phyloP scores from a whole-genome alignment of 2,329 filamentous ascomycete species.

The Colletotrichum sp. region DNA sequence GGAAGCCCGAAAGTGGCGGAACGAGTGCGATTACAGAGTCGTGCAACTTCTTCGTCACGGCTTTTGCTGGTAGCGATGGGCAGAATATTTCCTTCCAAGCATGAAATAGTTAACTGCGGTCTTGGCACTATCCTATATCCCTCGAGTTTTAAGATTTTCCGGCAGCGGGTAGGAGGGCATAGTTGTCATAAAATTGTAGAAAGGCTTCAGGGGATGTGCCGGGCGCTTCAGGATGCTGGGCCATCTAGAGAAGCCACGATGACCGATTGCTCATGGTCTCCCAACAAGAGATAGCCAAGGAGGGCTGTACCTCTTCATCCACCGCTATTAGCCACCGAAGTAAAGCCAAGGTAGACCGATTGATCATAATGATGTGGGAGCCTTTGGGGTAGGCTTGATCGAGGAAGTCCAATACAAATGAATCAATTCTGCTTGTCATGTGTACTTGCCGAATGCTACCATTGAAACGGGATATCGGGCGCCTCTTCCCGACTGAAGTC shows the following conservation, averaged over 20 bases:
- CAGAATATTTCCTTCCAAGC: background rate
- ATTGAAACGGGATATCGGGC: background rate
- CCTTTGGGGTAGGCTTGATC: background rate
- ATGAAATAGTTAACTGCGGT: background rate
- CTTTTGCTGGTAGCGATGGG: background rate
- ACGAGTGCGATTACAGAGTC: background rate
- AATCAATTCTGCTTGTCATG: background rate
- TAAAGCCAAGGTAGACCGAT: background rate
- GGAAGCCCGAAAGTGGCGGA: background rate
- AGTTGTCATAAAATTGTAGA: background rate
- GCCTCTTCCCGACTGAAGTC: background rate
- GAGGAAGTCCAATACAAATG: background rate
- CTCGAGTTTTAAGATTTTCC: background rate
- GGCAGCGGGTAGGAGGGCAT: background rate
- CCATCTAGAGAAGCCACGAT: background rate
- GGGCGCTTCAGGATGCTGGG: background rate
- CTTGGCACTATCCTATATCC: background rate
- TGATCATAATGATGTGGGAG: too few species aligned
- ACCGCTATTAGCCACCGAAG: background rate
- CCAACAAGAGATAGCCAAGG: background rate
- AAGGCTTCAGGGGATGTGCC: background rate
- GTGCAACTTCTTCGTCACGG: background rate
- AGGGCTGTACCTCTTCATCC: background rate
- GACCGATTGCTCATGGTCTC: background rate
- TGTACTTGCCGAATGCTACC: background rate